Percentiles rank a stretch among this genome's conserved stretches.
phyloP scores from a whole-genome alignment of 2,329 filamentous ascomycete genomes.

The Sporothrix inflata region DNA sequence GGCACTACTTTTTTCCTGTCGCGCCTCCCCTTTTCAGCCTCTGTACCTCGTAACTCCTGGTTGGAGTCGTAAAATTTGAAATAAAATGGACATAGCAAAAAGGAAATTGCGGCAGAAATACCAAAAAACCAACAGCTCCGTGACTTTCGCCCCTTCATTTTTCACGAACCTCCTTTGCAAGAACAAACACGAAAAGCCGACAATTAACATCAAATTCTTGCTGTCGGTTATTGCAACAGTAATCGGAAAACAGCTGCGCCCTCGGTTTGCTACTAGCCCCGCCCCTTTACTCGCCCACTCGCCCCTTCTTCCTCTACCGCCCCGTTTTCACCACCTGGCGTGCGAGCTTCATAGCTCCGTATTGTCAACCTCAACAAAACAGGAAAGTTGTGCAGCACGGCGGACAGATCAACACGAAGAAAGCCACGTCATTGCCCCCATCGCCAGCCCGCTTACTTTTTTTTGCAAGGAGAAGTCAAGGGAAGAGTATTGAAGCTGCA shows the following conservation, averaged over 20 bases:
- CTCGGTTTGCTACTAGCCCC: neutral
- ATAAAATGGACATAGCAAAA: neutral
- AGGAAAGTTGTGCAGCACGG: neutral
- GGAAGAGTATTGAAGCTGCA: neutral
- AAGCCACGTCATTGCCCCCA: neutral
- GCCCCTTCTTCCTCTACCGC: neutral
- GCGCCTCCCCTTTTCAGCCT: constrained; percentile 26
- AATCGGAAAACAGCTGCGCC: neutral
- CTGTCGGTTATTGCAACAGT: neutral
- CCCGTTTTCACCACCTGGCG: neutral
- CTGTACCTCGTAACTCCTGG: neutral
- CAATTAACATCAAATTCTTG: neutral
- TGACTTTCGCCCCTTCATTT: neutral
- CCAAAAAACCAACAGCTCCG: neutral
- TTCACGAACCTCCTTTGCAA: neutral
- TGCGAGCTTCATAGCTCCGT: neutral
- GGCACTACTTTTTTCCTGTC: constrained; percentile 13
- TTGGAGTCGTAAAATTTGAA: neutral
- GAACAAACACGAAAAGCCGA: neutral
- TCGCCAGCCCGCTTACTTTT: neutral
- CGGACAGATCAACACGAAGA: neutral
- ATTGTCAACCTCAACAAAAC: neutral
- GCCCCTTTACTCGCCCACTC: neutral
- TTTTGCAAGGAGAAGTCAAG: neutral
- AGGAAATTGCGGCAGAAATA: constrained; percentile 13